A percentile compares a stretch with the other conserved stretches of the same genome.
These are phyloP conservation scores for Hyphopichia fennica DNA, from an alignment of 1,139 yeast genomes.

Conservation along the genomic window DNA sequence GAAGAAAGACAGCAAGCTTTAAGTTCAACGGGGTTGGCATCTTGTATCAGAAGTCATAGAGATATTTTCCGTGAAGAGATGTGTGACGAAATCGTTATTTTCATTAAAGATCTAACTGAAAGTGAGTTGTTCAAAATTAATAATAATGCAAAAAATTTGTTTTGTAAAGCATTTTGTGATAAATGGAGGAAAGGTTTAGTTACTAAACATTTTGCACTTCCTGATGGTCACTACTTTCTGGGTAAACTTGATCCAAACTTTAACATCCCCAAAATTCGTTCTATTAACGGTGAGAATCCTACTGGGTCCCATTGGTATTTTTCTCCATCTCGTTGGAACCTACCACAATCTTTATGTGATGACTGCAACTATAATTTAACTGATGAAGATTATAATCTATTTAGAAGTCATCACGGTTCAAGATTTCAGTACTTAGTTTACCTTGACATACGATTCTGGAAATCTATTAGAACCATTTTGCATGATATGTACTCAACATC, in stretches of 20 bases:
- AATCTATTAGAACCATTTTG: conserved; percentile 55
- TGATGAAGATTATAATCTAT: conserved; percentile 25
- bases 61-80: conserved; percentile 80
- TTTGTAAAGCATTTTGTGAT: conserved; percentile 54
- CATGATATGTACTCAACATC: conserved; percentile 72
- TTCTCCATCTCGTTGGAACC: conserved; percentile 39
- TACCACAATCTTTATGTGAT: conserved; percentile 40
- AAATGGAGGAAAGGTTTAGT: conserved; percentile 57
- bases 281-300: conserved; percentile 8
- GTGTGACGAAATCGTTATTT: conserved; percentile 67
- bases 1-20: conserved; percentile 54
- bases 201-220: not conserved
- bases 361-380: conserved; percentile 46
- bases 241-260: conserved; percentile 34
- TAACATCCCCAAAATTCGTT: conserved; percentile 36
- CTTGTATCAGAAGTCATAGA: conserved; percentile 65
- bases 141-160: conserved; percentile 45
- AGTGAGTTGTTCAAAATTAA: conserved; percentile 56
- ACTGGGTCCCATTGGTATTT: conserved; percentile 36
- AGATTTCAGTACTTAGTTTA: conserved; percentile 74
- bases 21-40: conserved; percentile 61
- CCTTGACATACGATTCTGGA: conserved; percentile 75
- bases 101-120: conserved; percentile 63
- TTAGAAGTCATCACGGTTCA: conserved; percentile 53
- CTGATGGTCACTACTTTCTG: conserved; percentile 17